Percentiles rank a stretch among this genome's conserved stretches.
phyloP scores from a whole-genome alignment of 2,329 filamentous ascomycete genomes.

The Chalaropsis thielavioides region DNA sequence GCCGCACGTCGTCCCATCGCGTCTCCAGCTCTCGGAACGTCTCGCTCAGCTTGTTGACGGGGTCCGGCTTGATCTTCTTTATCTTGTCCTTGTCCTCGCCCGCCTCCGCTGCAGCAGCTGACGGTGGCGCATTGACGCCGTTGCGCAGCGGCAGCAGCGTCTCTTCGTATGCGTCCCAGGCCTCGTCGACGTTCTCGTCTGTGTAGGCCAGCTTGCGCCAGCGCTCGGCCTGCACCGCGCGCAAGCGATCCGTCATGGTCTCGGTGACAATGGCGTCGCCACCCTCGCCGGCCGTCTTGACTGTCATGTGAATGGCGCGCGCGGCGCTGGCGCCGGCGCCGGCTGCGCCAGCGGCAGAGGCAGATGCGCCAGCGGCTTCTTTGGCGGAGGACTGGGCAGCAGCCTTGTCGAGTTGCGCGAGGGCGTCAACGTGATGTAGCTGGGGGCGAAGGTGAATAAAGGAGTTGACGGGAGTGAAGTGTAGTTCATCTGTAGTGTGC shows the following conservation, averaged over 20 bases:
- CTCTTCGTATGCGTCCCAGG: conserved; percentile 63
- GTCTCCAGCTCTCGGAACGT: conserved; percentile 12
- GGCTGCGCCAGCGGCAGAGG: conserved; percentile 26
- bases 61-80: conserved; percentile 18
- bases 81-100: conserved; percentile 12
- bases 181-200: conserved; percentile 62
- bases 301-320: conserved; percentile 71
- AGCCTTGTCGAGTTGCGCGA: conserved; percentile 52
- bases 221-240: conserved; percentile 62
- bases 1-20: conserved; percentile 14
- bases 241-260: conserved; percentile 62
- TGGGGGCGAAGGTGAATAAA: conserved; percentile 83
- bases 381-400: conserved; percentile 27
- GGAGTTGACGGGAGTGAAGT: conserved; percentile 70
- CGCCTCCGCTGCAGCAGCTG: not conserved
- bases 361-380: conserved; percentile 19
- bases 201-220: conserved; percentile 72
- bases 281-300: conserved; percentile 60
- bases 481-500: conserved; percentile 52
- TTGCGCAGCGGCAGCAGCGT: conserved; percentile 37
- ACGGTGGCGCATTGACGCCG: conserved; percentile 8
- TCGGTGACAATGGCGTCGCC: conserved; percentile 46
- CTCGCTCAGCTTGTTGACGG: conserved; percentile 13
- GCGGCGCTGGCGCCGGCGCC: conserved; percentile 34
- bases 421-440: conserved; percentile 82